A percentile compares a stretch with the other conserved stretches of the same genome.
Conservation (phyloP, 441 rosid genomes). For the Gossypium davidsonii region DNA sequence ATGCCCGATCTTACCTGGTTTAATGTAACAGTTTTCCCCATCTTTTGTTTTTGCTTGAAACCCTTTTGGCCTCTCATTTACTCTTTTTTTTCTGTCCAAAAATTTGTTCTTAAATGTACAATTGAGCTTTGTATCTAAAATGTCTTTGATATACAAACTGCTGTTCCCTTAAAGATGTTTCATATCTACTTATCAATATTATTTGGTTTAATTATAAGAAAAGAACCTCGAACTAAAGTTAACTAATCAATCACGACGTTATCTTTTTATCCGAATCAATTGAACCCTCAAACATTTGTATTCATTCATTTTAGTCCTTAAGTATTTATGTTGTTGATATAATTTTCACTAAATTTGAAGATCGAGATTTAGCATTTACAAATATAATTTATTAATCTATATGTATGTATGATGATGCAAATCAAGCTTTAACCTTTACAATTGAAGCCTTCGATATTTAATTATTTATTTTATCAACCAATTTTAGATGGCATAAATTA, state of each 20-base stretch:
- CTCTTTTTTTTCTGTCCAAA: neutral
- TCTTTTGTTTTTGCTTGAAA: neutral
- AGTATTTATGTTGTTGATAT: too few species aligned
- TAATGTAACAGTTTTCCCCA: slow-evolving; percentile 4
- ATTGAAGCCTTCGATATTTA: too few species aligned
- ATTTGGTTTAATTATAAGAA: neutral
- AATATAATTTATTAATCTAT: too few species aligned
- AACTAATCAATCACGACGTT: neutral
- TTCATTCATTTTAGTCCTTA: neutral
- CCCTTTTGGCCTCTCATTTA: slow-evolving; percentile 2
- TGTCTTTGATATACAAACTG: slow-evolving; percentile 21
- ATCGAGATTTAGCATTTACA: too few species aligned
- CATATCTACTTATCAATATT: slow-evolving; percentile 1
- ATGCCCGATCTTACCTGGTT: slow-evolving; percentile 10
- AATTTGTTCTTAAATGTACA: slow-evolving; percentile 20
- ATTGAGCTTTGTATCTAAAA: slow-evolving; percentile 35
- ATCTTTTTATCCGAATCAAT: neutral
- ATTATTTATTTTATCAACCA: too few species aligned
- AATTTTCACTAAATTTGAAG: too few species aligned
- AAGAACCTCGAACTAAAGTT: neutral
- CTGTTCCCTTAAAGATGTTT: slow-evolving; percentile 3
- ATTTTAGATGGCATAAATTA: too few species aligned
- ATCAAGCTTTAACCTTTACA: too few species aligned
- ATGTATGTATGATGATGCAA: too few species aligned
- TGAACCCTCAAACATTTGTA: neutral